Evolutionary conservation across 1,139 yeast genomes (phyloP), one percentile per base, ranked within the genome.

Genomic region (Debaryomyces coudertii): DNA sequence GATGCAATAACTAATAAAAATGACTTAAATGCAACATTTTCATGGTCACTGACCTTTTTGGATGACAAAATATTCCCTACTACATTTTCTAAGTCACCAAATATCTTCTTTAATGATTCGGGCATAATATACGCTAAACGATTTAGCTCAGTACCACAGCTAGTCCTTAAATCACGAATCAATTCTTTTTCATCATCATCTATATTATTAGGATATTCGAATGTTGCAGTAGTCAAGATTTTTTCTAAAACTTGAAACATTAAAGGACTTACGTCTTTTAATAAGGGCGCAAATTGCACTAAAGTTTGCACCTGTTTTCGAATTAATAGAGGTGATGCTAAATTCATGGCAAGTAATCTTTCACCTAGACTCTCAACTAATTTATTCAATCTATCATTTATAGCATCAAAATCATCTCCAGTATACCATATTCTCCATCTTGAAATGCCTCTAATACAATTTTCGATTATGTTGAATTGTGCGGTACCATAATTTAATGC

Each of bases 51-150:
- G 3, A 93, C 80, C 58, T 89, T 87, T 51, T 82, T 79, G 2
- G 86, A 76, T 4, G 82, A 77, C 50, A 92, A 69, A 22, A 92
- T 83, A 42, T 79, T 80, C 3, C 89, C 82, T 45, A 93, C 85
- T 0, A 88, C 97, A 43, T 75, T 77, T 61, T 93, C 97, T 46
- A 93, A 71, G 56, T 92, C 96, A 46, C 79, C 80, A 53, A 89
- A 85, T 15, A 92, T 90, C 50, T 80, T 82, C 63, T 87, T 88
- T 56, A 93, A 74, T 1, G 95, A 81, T 56, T 88, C 96, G 0
- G 99, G 98, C 87, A 93, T 92, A 63, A 93, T 79, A 60, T 90
- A 87, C 1, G 97, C 98, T 65, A 93, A 76, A 57, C 99, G 76
- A 64, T 93, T 93, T 47, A 95, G 75, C 65, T 95, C 99, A 0